Base-by-base conservation (phyloP, 2,329 filamentous ascomycete genomes). In the Pyricularia grisea region DNA sequence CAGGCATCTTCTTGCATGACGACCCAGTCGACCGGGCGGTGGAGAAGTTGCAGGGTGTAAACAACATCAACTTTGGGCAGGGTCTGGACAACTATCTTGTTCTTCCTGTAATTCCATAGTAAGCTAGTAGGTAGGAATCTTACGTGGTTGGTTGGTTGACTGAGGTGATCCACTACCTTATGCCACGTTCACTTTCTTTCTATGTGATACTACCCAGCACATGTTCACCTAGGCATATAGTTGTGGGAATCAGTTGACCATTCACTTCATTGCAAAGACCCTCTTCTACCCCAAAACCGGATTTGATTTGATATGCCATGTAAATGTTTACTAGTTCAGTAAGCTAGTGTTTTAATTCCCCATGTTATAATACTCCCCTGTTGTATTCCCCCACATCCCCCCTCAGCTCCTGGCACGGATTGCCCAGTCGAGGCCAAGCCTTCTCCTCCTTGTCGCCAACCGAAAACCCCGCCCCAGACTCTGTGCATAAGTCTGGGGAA, bases 41-140 rank as follows among this genome's bases (percentile, higher is more conserved):
- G 20, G 23, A n/a, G 2, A 90, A 90, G 65, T 85, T 85, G 23
- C 89, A 91, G 67, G 85, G 86, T 0, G 71, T 77, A 65, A 88
- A 88, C 74, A 79, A 84, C 72, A 74, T 88, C 27, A 82, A 85
- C 72, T 87, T 88, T 72, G 81, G 84, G 0, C 77, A 79, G 2
- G 77, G 77, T 55, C 75, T 79, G 60, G 74, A 80, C 60, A 88
- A 87, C 73, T 88, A 82, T 73, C 76, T 88, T 14, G 81, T 78
- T 0, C 73, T 88, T 66, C 86, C 85, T 0, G 74, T 87, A 27
- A 83, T 88, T 61, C 58, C 58, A 4, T n/a, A 50, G 20, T 50
- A n/a, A 30, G 30, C 30, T 30, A n/a, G n/a, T n/a, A n/a, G n/a
- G n/a, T n/a, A n/a, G n/a, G n/a, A n/a, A n/a, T n/a, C n/a, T n/a